Percentiles rank a stretch among this genome's conserved stretches.
Conservation (phyloP, 192 early-diverging fungal species). For the Rhizophagus sp. region DNA sequence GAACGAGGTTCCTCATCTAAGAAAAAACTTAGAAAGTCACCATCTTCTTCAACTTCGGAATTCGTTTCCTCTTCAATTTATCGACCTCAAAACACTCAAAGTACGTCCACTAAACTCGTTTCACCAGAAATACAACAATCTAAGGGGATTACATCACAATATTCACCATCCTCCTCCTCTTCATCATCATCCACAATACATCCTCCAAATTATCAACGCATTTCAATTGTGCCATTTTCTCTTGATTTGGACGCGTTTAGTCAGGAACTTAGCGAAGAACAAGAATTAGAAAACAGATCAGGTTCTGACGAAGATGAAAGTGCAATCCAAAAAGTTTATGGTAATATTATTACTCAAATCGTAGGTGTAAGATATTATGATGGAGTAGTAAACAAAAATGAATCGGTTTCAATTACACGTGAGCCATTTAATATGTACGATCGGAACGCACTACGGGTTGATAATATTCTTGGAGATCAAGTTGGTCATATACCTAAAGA, state of each 20-base stretch:
- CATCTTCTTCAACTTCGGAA: background rate
- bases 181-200: too few relatives aligned
- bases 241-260: background rate
- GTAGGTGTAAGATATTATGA: background rate
- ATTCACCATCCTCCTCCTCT: too few relatives aligned
- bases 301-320: background rate
- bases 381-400: background rate
- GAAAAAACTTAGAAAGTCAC: background rate
- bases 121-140: background rate
- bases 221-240: background rate
- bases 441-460: background rate
- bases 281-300: background rate
- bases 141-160: too few relatives aligned
- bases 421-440: background rate
- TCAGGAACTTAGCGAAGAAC: background rate
- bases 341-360: background rate
- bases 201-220: background rate
- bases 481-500: conserved; percentile 9
- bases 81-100: background rate
- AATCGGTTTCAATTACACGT: background rate
- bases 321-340: background rate
- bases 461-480: conserved; percentile 6
- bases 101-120: background rate
- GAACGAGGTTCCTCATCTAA: background rate
- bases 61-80: background rate